Conservation (phyloP, 2,329 filamentous ascomycete species). For the Myotisia sp. region DNA sequence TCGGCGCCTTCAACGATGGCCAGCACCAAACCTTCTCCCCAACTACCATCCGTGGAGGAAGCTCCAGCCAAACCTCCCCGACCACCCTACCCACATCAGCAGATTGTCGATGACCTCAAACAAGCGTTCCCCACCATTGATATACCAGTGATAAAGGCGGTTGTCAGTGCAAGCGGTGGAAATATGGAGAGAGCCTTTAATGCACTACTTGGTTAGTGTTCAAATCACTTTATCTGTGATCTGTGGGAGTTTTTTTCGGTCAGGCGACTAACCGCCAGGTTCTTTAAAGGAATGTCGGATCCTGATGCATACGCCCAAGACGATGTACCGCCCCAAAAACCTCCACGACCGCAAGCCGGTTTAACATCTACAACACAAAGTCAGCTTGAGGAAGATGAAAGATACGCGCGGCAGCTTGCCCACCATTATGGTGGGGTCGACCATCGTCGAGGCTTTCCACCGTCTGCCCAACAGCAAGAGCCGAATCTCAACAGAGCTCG, state of each 20-base stretch:
- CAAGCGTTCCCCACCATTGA: conserved; percentile 90
- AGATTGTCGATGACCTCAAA: conserved; percentile 75
- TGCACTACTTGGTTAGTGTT: conserved; percentile 57
- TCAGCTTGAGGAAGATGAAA: conserved; percentile 80
- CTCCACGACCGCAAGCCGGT: conserved; percentile 56
- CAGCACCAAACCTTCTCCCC: conserved; percentile 19
- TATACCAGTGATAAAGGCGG: conserved; percentile 64
- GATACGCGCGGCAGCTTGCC: conserved; percentile 81
- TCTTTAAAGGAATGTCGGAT: conserved; percentile 58
- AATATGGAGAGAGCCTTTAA: conserved; percentile 90
- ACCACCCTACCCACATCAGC: conserved; percentile 64
- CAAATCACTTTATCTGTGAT: background rate
- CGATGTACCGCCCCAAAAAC: conserved; percentile 52
- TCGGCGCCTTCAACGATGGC: conserved; percentile 16
- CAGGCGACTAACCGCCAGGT: too few species aligned
- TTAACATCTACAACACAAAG: conserved; percentile 47
- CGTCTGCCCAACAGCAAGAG: conserved; percentile 3
- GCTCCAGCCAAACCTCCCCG: conserved; percentile 60
- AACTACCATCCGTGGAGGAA: conserved; percentile 14
- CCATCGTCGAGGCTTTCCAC: conserved; percentile 14
- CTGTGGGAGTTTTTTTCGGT: background rate
- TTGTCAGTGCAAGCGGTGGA: conserved; percentile 72
- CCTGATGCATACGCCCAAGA: conserved; percentile 57
- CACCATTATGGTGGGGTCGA: conserved; percentile 59
- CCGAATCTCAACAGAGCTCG: conserved; percentile 23